phyloP scores from a whole-genome alignment of 371 early-diverging fungal species.

The Syncephalastrum contaminatum region DNA sequence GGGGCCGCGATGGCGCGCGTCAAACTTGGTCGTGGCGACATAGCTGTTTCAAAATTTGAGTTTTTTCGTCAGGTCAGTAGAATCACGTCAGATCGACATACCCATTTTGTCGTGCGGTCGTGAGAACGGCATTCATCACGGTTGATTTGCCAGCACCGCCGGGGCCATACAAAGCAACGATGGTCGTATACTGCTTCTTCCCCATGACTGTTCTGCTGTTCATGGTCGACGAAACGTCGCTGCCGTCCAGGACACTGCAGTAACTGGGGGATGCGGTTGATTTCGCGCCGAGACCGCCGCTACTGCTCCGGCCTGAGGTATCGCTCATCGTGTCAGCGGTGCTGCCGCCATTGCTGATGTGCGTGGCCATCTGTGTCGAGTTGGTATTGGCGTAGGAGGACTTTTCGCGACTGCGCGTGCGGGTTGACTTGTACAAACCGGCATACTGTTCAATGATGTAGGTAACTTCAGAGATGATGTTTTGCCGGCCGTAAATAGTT shows the following conservation, averaged over 20 bases:
- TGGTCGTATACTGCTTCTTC: conserved; percentile 24
- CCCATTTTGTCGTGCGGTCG: conserved; percentile 41
- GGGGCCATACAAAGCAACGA: conserved; percentile 38
- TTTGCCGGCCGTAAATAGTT: conserved; percentile 40
- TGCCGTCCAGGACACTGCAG: conserved; percentile 26
- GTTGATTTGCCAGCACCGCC: conserved; percentile 50
- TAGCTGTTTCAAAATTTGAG: conserved; percentile 22
- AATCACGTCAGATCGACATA: conserved; percentile 7
- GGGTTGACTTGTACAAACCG: conserved; percentile 23
- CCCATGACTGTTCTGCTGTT: conserved; percentile 12
- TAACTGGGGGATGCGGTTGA: conserved; percentile 36
- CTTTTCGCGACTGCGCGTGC: conserved; percentile 5
- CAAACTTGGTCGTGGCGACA: conserved; percentile 41
- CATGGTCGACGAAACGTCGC: conserved; percentile 25
- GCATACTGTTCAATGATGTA: conserved; percentile 37
- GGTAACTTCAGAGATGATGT: conserved; percentile 32
- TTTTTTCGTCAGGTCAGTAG: background rate
- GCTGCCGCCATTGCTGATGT: conserved; percentile 13
- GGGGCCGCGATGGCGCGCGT: conserved; percentile 37
- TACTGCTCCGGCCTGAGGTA: conserved; percentile 12
- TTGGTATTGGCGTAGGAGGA: conserved; percentile 3
- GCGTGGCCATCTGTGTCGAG: conserved; percentile 47
- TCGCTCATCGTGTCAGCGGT: conserved; percentile 20
- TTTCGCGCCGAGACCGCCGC: conserved; percentile 10
- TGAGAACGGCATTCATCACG: conserved; percentile 34